Evolutionary conservation across 148 eudicot genomes (phyloP).

Genomic region (Limonium bicolor): DNA sequence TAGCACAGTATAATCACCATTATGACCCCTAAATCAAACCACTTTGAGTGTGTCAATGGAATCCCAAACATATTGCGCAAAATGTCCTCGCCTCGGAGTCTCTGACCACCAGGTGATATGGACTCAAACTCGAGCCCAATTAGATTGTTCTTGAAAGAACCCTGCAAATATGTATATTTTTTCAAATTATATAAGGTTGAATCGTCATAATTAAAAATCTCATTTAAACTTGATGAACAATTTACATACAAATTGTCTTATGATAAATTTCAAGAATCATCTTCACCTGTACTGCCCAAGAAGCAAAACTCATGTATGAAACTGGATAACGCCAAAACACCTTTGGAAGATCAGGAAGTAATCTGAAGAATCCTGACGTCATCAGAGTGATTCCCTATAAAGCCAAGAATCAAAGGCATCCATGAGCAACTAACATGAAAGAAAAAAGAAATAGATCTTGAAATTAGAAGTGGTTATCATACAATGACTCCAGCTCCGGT

Average conservation of each 20-base stretch:
- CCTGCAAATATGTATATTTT: too few species aligned
- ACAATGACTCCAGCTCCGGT: conserved; percentile 70
- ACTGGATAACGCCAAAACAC: conserved; percentile 79
- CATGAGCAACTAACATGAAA: conserved; percentile 3
- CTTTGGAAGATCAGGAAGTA: conserved; percentile 79
- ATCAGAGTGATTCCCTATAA: conserved; percentile 86
- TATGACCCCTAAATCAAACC: conserved; percentile 56
- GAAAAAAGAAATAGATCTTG: not conserved
- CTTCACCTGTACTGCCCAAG: conserved; percentile 78
- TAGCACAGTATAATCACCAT: conserved; percentile 34
- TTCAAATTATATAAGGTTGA: too few species aligned
- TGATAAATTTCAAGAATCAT: not conserved
- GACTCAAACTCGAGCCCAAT: conserved; percentile 62
- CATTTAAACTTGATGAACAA: not conserved
- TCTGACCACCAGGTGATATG: conserved; percentile 34
- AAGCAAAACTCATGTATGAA: conserved; percentile 57
- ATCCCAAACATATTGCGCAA: conserved; percentile 34
- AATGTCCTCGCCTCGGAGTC: conserved; percentile 36
- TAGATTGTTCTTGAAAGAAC: conserved; percentile 60
- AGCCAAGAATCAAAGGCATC: not conserved
- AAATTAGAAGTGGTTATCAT: conserved; percentile 5
- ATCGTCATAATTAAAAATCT: too few species aligned
- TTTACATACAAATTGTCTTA: not conserved
- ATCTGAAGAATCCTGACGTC: conserved; percentile 89
- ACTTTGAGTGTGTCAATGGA: conserved; percentile 44